Conservation (phyloP, 2,329 filamentous ascomycete genomes). For the Didymella arachidicola region DNA sequence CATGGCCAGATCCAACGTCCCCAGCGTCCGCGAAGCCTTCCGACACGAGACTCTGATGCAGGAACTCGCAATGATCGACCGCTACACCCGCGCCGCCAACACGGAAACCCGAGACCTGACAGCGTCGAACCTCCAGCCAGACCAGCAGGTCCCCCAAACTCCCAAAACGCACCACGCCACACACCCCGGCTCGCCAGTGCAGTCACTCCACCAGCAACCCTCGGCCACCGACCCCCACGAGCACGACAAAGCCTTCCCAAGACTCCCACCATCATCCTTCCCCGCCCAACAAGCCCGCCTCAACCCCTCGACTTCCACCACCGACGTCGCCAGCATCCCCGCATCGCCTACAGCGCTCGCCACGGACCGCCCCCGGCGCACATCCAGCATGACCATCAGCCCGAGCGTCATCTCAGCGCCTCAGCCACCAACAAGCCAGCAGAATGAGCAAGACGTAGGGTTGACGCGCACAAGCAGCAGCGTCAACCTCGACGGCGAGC, state of each 20-base stretch:
- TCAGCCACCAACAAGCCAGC: conserved; percentile 28
- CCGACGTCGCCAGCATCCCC: conserved; percentile 29
- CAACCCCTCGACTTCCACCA: conserved; percentile 35
- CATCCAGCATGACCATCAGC: conserved; percentile 41
- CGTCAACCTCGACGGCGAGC: conserved; percentile 62
- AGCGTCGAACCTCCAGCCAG: conserved; percentile 45
- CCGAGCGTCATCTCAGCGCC: conserved; percentile 30
- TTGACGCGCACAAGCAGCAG: conserved; percentile 37
- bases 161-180: conserved; percentile 41
- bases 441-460: conserved; percentile 26
- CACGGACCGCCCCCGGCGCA: conserved; percentile 38
- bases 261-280: conserved; percentile 39
- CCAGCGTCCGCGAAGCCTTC: conserved; percentile 89
- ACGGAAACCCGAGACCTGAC: conserved; percentile 44
- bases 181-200: conserved; percentile 50
- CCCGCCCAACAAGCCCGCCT: conserved; percentile 50
- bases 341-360: conserved; percentile 37
- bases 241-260: conserved; percentile 39
- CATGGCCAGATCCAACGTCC: conserved; percentile 96
- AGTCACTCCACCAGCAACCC: conserved; percentile 53
- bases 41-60: conserved; percentile 84
- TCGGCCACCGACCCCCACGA: conserved; percentile 50
- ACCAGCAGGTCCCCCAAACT: conserved; percentile 35
- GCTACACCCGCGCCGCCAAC: conserved; percentile 53
- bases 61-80: conserved; percentile 76